Evolutionary conservation across 2,329 filamentous ascomycete species (phyloP), one percentile per base, ranked within the genome.

Genomic region (Clonostachys byssicola): DNA sequence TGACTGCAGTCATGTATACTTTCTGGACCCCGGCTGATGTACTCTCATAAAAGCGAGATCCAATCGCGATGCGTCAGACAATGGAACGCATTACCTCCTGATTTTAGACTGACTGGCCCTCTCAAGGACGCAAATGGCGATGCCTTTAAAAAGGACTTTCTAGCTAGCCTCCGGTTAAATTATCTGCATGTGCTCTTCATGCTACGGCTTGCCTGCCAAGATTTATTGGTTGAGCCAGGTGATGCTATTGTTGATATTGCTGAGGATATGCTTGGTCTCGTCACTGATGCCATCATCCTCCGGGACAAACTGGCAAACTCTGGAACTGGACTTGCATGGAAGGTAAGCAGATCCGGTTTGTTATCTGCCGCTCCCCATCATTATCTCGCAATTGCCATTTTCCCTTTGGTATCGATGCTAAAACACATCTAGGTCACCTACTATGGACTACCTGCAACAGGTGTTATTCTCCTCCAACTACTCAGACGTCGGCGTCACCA

Each of bases 361-460:
- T n/a, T n/a, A n/a, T n/a, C n/a, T n/a, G n/a, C n/a, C n/a, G n/a
- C n/a, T n/a, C n/a, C n/a, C n/a, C n/a, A n/a, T n/a, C n/a, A n/a
- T n/a, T n/a, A n/a, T n/a, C n/a, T 17, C 20, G 13, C 16, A n/a
- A n/a, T n/a, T n/a, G n/a, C 35, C 35, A 38, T 38, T 12, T 12
- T 12, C 35, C 12, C 35, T 38, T 38, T 38, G 12, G n/a, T 13
- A 42, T 16, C n/a, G 13, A 17, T 18, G 13, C 14, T 17, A 13
- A 13, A 13, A 18, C n/a, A 13, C 18, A 8, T 14, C 17, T 18
- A 53, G 51, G 50, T 55, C 6, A 49, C 51, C 3, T 54, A 54
- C 39, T 55, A 50, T 17, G 53, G 53, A 39, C 43, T 55, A 23
- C 48, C 52, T 16, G 49, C 53, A 2, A 50, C 53, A 4, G 53